Percentiles rank a stretch among this genome's conserved stretches.
Conservation (phyloP, 108 stramenopile genomes). For the Epipyxis sp. region DNA sequence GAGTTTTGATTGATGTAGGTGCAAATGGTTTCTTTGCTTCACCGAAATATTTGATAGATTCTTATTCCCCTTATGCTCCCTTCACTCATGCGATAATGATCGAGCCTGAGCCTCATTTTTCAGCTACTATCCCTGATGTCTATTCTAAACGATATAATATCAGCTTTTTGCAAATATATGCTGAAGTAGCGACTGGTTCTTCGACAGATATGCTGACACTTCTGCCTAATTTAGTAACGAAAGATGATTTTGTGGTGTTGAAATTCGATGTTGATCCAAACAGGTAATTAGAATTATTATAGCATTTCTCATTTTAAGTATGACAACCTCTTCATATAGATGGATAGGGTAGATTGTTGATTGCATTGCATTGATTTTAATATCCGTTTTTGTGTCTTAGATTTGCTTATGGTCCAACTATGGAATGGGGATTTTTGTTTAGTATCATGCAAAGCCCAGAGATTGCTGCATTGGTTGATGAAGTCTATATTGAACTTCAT, state of each 20-base stretch:
- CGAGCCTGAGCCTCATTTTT: constrained; percentile 19
- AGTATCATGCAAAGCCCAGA: background rate
- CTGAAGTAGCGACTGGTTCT: background rate
- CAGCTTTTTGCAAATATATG: constrained; percentile 2
- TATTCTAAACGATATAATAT: constrained; percentile 15
- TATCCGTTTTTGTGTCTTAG: no score
- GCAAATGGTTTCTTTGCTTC: constrained; percentile 23
- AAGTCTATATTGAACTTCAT: constrained; percentile 15
- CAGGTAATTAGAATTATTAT: no score
- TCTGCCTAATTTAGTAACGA: background rate
- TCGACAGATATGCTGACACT: constrained; percentile 2
- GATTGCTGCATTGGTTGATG: background rate
- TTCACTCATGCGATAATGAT: constrained; percentile 10
- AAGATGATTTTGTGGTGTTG: constrained; percentile 9
- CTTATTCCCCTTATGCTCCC: background rate
- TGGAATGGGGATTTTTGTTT: constrained; percentile 21
- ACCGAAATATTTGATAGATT: constrained; percentile 5
- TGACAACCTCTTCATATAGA: no score
- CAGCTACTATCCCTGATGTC: background rate
- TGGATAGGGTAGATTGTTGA: no score
- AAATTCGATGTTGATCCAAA: constrained; percentile 21
- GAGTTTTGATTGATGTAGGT: constrained; percentile 4
- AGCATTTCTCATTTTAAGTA: no score
- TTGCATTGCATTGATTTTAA: no score
- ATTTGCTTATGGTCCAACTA: constrained; percentile 3